phyloP scores from a whole-genome alignment of 257 asterid species.

The Nicotiana otophora region DNA sequence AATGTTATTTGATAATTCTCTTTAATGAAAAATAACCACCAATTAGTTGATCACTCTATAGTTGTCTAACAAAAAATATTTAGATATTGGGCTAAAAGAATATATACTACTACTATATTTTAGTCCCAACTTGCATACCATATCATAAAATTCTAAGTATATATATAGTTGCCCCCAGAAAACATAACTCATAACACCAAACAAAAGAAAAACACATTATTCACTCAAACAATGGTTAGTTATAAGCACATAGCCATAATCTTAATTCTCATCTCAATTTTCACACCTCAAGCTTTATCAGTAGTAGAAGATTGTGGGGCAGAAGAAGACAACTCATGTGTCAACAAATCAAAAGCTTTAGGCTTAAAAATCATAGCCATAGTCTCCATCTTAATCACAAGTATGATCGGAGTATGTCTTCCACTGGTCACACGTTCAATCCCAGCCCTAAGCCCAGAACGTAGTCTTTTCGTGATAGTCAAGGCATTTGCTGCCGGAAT shows the following conservation, averaged over 20 bases:
- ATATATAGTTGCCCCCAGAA: background rate
- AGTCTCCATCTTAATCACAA: constrained; percentile 14
- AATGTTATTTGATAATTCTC: background rate
- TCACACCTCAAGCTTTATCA: background rate
- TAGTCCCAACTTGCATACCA: no score
- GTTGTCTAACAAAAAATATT: background rate
- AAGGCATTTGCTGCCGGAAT: constrained; percentile 34
- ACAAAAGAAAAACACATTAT: background rate
- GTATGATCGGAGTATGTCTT: constrained; percentile 24
- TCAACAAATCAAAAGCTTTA: constrained; percentile 13
- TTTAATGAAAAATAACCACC: no score
- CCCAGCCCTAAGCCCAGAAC: constrained; percentile 21
- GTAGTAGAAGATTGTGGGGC: constrained; percentile 18
- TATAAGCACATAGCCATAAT: background rate
- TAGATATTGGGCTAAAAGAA: no score
- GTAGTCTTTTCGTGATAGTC: constrained; percentile 23
- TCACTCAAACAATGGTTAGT: background rate
- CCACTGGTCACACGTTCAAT: constrained; percentile 16
- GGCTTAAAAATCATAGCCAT: constrained; percentile 22
- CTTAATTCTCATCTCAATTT: constrained; percentile 8
- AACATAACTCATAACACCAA: background rate
- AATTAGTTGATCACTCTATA: background rate
- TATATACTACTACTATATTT: background rate
- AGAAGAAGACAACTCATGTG: background rate
- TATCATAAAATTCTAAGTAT: background rate